Evolutionary conservation across 805 yeast genomes (phyloP).

Genomic region (Metschnikowia sp.): DNA sequence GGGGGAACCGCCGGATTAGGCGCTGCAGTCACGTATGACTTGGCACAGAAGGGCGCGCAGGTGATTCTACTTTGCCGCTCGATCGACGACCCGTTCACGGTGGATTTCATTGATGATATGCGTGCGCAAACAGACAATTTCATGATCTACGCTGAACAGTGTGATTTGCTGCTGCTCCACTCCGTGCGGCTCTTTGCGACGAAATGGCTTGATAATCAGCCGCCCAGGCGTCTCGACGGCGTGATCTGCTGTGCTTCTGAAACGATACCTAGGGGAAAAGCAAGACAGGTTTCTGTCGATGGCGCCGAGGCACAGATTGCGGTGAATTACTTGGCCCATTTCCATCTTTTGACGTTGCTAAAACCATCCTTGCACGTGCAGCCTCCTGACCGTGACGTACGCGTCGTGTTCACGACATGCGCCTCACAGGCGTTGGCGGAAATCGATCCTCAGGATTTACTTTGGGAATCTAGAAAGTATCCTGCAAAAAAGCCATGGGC

Average conservation of each 20-base stretch:
- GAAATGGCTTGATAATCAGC: constrained; percentile 85
- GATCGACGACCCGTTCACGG: constrained; percentile 64
- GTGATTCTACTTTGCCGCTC: constrained; percentile 67
- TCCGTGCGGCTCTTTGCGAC: constrained; percentile 89
- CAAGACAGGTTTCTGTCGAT: constrained; percentile 67
- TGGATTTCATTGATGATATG: constrained; percentile 76
- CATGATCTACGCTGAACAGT: constrained; percentile 85
- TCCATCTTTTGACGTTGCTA: constrained; percentile 72
- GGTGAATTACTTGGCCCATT: constrained; percentile 76
- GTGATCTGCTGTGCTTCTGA: constrained; percentile 86
- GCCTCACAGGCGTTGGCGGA: constrained; percentile 71
- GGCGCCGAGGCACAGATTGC: constrained; percentile 88
- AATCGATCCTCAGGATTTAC: constrained; percentile 58
- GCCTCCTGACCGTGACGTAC: constrained; percentile 92
- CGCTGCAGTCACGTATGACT: constrained; percentile 63
- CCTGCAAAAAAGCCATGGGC: constrained; percentile 65
- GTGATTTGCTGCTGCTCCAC: constrained; percentile 71
- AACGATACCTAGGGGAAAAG: constrained; percentile 62
- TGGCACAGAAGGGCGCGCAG: constrained; percentile 86
- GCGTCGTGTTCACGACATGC: constrained; percentile 78
- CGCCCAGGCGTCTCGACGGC: constrained; percentile 90
- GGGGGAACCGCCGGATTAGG: constrained; percentile 98
- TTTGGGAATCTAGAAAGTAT: constrained; percentile 59
- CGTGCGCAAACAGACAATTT: constrained; percentile 67
- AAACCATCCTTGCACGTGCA: constrained; percentile 85